Evolutionary conservation across 345 rosid genomes (phyloP).

Genomic region (Arabis alpina): DNA sequence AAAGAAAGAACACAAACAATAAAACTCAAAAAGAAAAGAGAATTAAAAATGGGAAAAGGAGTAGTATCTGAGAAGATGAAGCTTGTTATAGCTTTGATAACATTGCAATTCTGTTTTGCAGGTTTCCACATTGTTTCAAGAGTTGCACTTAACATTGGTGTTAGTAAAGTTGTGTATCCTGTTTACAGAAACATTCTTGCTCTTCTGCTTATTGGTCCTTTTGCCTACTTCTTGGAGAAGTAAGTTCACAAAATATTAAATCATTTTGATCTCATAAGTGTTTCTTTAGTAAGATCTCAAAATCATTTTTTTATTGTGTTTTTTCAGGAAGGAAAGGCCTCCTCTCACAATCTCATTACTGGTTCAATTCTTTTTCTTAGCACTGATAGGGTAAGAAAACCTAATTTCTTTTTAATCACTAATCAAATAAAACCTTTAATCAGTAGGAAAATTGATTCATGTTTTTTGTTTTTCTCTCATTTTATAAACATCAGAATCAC

Average conservation of each 20-base stretch:
- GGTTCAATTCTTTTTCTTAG: slow-evolving; percentile 69
- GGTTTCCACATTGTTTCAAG: slow-evolving; percentile 82
- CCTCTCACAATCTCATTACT: slow-evolving; percentile 58
- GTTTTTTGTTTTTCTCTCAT: neutral
- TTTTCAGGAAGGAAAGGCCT: slow-evolving; percentile 74
- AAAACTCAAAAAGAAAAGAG: neutral
- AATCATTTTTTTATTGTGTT: neutral
- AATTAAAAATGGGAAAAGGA: neutral
- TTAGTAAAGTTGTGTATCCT: slow-evolving; percentile 76
- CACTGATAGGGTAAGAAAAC: slow-evolving; percentile 63
- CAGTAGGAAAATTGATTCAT: neutral
- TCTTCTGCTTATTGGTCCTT: slow-evolving; percentile 65
- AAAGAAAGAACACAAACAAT: neutral
- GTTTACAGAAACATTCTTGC: slow-evolving; percentile 80
- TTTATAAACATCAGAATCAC: slow-evolving; percentile 57
- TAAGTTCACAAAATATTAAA: slow-evolving; percentile 24
- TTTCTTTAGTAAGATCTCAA: neutral
- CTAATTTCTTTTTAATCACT: neutral
- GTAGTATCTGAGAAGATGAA: slow-evolving; percentile 57
- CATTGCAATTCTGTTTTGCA: slow-evolving; percentile 80
- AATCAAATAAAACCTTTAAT: neutral
- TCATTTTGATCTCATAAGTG: slow-evolving; percentile 1
- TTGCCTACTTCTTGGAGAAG: slow-evolving; percentile 79
- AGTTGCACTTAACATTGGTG: slow-evolving; percentile 84
- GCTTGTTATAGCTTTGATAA: slow-evolving; percentile 74